Evolutionary conservation across 2,329 filamentous ascomycete species (phyloP).

Genomic region (Furcasterigmium sp.): DNA sequence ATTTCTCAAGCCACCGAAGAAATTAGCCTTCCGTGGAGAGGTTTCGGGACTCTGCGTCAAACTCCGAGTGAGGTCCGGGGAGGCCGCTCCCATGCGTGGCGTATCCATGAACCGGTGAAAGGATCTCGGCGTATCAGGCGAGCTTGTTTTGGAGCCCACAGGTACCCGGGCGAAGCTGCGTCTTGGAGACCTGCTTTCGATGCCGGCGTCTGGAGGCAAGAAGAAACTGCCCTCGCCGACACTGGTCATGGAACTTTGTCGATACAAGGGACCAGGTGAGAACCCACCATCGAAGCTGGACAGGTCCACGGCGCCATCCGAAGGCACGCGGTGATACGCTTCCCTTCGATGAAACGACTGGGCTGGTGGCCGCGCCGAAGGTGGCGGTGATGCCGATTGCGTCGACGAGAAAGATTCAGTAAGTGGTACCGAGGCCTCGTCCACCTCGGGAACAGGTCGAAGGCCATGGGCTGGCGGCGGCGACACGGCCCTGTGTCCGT

Average conservation of each 20-base stretch:
- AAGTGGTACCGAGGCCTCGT: neutral
- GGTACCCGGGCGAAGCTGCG: conserved; percentile 6
- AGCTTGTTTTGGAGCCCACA: conserved; percentile 10
- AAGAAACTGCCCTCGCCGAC: neutral
- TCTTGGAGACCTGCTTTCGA: neutral
- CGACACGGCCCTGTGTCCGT: too few relatives aligned
- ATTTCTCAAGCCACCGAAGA: neutral
- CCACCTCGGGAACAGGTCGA: conserved; percentile 5
- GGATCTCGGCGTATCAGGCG: conserved; percentile 3
- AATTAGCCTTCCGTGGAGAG: neutral
- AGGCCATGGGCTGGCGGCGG: neutral
- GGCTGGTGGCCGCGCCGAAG: neutral
- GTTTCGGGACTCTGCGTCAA: neutral
- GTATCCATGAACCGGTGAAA: conserved; percentile 1
- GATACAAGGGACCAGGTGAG: neutral
- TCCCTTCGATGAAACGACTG: conserved; percentile 4
- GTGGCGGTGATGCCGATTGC: neutral
- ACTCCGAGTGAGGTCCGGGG: neutral
- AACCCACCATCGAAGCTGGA: conserved; percentile 1
- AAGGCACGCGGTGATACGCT: conserved; percentile 6
- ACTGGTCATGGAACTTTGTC: neutral
- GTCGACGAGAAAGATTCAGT: conserved; percentile 1
- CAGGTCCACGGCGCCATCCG: conserved; percentile 6
- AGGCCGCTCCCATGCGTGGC: neutral
- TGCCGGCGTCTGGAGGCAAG: neutral